Conservation (phyloP, 2,329 filamentous ascomycete species). For the Xylaria sp. region DNA sequence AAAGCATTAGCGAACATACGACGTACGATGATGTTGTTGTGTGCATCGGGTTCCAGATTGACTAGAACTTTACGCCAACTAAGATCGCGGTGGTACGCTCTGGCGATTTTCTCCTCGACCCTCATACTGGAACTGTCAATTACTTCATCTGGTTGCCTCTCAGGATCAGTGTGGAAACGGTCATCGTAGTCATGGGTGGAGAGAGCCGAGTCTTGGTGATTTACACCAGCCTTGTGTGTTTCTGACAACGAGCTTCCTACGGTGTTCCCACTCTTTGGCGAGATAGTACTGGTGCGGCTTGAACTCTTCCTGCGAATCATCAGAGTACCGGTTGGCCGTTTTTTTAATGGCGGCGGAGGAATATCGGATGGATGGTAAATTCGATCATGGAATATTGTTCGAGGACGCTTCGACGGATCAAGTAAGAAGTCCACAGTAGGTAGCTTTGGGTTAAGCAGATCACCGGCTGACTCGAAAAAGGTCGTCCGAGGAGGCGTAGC, state of each 20-base stretch:
- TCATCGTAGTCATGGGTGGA: conserved; percentile 66
- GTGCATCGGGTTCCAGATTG: conserved; percentile 92
- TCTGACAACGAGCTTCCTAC: conserved; percentile 52
- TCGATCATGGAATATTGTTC: conserved; percentile 96
- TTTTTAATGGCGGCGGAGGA: conserved; percentile 78
- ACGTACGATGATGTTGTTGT: conserved; percentile 98
- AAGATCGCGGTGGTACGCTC: conserved; percentile 90
- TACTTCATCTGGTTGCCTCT: conserved; percentile 58
- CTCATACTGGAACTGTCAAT: conserved; percentile 78
- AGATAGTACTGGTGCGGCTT: conserved; percentile 41
- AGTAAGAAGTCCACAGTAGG: conserved; percentile 84
- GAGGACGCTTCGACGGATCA: conserved; percentile 81
- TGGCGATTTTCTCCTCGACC: conserved; percentile 97
- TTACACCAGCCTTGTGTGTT: conserved; percentile 45
- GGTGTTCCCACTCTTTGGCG: conserved; percentile 46
- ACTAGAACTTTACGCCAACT: conserved; percentile 98
- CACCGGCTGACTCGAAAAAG: conserved; percentile 93
- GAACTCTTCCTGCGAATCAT: conserved; percentile 50
- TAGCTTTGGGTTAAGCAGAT: conserved; percentile 89
- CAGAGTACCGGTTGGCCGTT: conserved; percentile 55
- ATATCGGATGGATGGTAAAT: conserved; percentile 96
- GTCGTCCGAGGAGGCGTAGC: conserved; percentile 87
- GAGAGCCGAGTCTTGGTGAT: conserved; percentile 57
- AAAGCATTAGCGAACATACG: conserved; percentile 98
- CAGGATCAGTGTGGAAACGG: conserved; percentile 58